phyloP scores from a whole-genome alignment of 2,329 filamentous ascomycete species.

The Penicillium sp. region DNA sequence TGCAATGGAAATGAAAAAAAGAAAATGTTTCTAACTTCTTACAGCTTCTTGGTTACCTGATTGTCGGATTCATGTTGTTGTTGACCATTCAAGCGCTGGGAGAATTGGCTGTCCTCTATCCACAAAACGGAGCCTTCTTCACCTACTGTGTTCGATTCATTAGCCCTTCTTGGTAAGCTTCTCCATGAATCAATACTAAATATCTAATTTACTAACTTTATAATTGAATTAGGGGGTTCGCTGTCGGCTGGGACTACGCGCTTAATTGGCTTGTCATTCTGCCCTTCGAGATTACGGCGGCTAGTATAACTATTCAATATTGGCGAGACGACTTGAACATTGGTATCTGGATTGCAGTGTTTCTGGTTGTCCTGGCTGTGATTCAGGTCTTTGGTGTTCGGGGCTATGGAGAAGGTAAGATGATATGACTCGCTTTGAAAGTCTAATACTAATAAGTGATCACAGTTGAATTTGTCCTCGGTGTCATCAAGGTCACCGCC shows the following conservation, averaged over 20 bases:
- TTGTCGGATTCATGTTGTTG: slow-evolving; percentile 59
- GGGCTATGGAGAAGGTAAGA: slow-evolving; percentile 38
- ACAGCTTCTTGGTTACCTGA: slow-evolving; percentile 46
- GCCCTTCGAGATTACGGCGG: slow-evolving; percentile 71
- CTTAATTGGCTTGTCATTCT: slow-evolving; percentile 80
- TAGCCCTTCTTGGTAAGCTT: slow-evolving; percentile 55
- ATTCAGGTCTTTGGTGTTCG: slow-evolving; percentile 60
- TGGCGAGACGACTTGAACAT: slow-evolving; percentile 54
- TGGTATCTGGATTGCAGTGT: slow-evolving; percentile 58
- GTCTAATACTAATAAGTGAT: background rate
- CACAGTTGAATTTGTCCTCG: slow-evolving; percentile 58
- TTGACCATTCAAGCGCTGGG: slow-evolving; percentile 61
- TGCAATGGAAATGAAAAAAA: background rate
- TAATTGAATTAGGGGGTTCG: slow-evolving; percentile 39
- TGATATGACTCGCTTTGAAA: background rate
- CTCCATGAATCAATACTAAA: background rate
- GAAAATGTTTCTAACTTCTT: background rate
- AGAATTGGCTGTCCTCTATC: slow-evolving; percentile 62
- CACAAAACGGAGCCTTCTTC: slow-evolving; percentile 63
- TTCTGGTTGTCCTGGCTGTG: slow-evolving; percentile 51
- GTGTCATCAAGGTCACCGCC: slow-evolving; percentile 59
- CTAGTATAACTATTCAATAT: slow-evolving; percentile 55
- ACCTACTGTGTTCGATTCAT: slow-evolving; percentile 63
- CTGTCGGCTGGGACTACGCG: slow-evolving; percentile 62
- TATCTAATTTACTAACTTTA: background rate